phyloP scores from a whole-genome alignment of 192 early-diverging fungal genomes.

The Coemansia sp. region DNA sequence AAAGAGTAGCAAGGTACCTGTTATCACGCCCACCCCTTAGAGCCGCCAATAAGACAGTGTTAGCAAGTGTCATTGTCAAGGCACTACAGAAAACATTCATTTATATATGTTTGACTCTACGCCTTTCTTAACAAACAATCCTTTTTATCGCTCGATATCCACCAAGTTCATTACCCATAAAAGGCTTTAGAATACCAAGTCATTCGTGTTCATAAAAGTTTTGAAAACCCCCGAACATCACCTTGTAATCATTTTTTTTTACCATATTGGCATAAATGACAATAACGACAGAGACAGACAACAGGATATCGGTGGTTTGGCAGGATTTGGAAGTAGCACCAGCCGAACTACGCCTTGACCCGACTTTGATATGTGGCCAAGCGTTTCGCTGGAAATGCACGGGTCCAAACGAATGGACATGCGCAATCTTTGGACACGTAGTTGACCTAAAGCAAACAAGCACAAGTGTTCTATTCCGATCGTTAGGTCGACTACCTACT shows the following conservation, averaged over 20 bases:
- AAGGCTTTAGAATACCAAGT: background rate
- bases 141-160: background rate
- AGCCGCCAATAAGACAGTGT: too few species aligned
- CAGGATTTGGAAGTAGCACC: conserved; percentile 58
- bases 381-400: conserved; percentile 87
- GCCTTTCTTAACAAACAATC: background rate
- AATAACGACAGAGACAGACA: background rate
- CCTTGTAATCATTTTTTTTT: too few species aligned
- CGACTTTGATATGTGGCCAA: conserved; percentile 87
- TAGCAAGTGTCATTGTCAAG: background rate
- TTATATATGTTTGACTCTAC: background rate
- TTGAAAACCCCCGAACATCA: too few species aligned
- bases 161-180: background rate
- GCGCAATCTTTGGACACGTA: conserved; percentile 59
- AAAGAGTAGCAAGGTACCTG: background rate
- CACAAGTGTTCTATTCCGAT: conserved; percentile 36
- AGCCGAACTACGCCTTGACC: conserved; percentile 73
- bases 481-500: conserved; percentile 11
- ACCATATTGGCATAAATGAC: background rate
- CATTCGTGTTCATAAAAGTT: background rate
- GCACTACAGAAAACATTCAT: background rate
- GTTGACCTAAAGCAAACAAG: conserved; percentile 67
- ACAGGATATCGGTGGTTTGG: conserved; percentile 38
- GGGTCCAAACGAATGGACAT: conserved; percentile 63
- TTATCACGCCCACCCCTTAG: too few species aligned